Evolutionary conservation across 2,329 filamentous ascomycete genomes (phyloP), one percentile per base, ranked within the genome.

Genomic region (Penicillium decumbens): DNA sequence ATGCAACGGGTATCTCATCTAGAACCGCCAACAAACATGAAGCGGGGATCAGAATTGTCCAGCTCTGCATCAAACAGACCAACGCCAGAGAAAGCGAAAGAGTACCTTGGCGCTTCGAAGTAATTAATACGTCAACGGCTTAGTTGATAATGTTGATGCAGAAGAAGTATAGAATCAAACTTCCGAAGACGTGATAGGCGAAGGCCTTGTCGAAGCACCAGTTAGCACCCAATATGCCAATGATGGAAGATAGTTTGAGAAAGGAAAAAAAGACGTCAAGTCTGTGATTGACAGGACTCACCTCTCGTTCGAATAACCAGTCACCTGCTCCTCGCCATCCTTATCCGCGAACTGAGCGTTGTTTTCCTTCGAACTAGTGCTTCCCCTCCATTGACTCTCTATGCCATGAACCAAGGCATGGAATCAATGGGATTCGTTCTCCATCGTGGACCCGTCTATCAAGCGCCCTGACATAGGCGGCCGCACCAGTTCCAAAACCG

Each of bases 61-160:
- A 25, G 24, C 45, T 32, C 33, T 45, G 37, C 42, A 44, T 44
- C 27, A n/a, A 35, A 18, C 32, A 27, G 41, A 50, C 42, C 50
- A 45, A 44, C 23, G 45, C 50, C 58, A 50, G 25, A 50, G n/a
- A 45, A 39, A 44, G 39, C 25, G 43, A 47, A 20, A 47, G 24
- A 43, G 41, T 29, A 35, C 35, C 32, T 39, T 37, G 40, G 41
- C 24, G 6, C 20, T 9, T 39, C n/a, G 9, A 28, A 43, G 45
- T 28, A 43, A 41, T 33, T 38, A 15, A 39, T 20, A 25, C 3
- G 28, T 15, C 20, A 15, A 48, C 5, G 33, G 46, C 61, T 77
- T 79, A 98, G 80, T 98, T 98, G 78, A 98, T 97, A 73, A 98
- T 97, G 80, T 98, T 98, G 70, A 97, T 84, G 75, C 91, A 96